Percentiles rank a stretch among this genome's conserved stretches.
Conservation (phyloP, 2,329 filamentous ascomycete genomes). For the Myriangium duriaei region DNA sequence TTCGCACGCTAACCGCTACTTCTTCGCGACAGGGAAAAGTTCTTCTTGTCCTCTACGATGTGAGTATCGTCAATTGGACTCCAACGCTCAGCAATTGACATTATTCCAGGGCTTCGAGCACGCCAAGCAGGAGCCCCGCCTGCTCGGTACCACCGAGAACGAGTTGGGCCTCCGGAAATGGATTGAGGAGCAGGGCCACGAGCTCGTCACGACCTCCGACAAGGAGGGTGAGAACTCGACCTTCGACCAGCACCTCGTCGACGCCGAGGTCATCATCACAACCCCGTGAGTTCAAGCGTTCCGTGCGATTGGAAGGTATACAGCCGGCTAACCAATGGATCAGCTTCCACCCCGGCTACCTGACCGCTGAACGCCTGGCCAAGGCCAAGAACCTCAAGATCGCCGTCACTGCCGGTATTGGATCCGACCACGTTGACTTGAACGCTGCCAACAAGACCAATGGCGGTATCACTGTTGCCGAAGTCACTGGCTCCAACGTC, state of each 20-base stretch:
- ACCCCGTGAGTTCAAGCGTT: slow-evolving; percentile 62
- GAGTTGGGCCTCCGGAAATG: slow-evolving; percentile 95
- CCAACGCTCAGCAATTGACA: slow-evolving; percentile 9
- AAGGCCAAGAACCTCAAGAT: slow-evolving; percentile 99
- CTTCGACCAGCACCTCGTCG: slow-evolving; percentile 91
- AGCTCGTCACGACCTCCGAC: slow-evolving; percentile 90
- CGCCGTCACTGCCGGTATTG: slow-evolving; percentile 92
- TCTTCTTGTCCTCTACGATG: slow-evolving; percentile 87
- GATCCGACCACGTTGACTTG: slow-evolving; percentile 95
- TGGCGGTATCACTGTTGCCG: slow-evolving; percentile 89
- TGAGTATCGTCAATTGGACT: slow-evolving; percentile 30
- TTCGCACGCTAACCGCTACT: slow-evolving; percentile 52
- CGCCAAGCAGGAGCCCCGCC: slow-evolving; percentile 73
- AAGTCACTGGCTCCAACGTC: slow-evolving; percentile 97
- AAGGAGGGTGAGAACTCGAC: slow-evolving; percentile 89
- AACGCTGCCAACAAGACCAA: slow-evolving; percentile 97
- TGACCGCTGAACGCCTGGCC: slow-evolving; percentile 87
- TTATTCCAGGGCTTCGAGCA: slow-evolving; percentile 57
- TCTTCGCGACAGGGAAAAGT: slow-evolving; percentile 80
- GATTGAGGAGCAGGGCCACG: slow-evolving; percentile 95
- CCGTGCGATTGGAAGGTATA: background rate
- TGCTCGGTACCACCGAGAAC: slow-evolving; percentile 94
- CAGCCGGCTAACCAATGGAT: background rate
- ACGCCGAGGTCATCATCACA: slow-evolving; percentile 97
- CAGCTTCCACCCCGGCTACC: slow-evolving; percentile 96